Conservation (phyloP, 169 alveolate species). For the Cryptosporidium tyzzeri region DNA sequence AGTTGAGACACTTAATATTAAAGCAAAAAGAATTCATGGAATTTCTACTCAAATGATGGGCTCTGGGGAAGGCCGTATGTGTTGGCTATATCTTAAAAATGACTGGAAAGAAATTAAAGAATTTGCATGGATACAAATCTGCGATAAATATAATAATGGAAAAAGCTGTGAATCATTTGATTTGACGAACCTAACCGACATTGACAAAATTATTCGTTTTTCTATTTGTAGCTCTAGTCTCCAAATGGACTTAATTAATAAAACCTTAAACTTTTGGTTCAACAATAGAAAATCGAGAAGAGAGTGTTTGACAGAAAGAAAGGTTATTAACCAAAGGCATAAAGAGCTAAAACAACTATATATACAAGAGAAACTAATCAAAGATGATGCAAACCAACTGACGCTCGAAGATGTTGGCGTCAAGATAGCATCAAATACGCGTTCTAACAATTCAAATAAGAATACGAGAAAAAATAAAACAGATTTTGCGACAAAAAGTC, state of each 20-base stretch:
- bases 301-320: conserved; percentile 52
- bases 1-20: conserved; percentile 80
- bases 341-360: conserved; percentile 43
- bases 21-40: conserved; percentile 80
- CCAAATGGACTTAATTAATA: conserved; percentile 16
- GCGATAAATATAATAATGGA: not conserved
- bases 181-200: not conserved
- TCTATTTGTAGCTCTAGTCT: not conserved
- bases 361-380: conserved; percentile 3
- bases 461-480: not conserved
- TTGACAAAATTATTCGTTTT: conserved; percentile 21
- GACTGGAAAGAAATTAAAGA: conserved; percentile 82
- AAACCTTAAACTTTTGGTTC: conserved; percentile 37
- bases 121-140: not conserved
- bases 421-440: not conserved
- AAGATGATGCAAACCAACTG: conserved; percentile 11
- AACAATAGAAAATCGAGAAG: conserved; percentile 56
- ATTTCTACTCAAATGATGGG: conserved; percentile 87
- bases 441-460: not conserved
- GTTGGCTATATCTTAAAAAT: conserved; percentile 85
- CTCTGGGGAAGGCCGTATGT: conserved; percentile 85
- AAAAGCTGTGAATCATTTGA: not conserved
- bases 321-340: conserved; percentile 42
- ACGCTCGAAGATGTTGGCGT: conserved; percentile 57
- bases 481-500: not conserved